Evolutionary conservation across 129 eudicot genomes (phyloP), one percentile per base, ranked within the genome.

Genomic region (Silybum marianum): DNA sequence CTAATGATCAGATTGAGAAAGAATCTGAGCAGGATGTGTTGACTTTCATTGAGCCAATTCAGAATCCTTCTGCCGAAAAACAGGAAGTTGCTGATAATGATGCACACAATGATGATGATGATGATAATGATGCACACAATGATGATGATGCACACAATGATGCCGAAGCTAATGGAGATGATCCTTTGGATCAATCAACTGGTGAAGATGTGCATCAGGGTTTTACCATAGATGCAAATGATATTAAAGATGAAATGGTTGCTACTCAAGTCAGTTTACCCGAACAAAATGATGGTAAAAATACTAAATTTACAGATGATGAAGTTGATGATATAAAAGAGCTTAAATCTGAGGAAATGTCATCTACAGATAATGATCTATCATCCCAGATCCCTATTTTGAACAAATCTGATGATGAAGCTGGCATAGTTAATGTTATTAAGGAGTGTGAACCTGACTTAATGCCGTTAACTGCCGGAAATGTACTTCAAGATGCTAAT

Each of bases 241-340:
- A 68, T 14, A 8, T 7, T 69, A 7, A 67, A 40, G 74, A 66
- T n/a, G 65, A 42, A 9, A 39, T 36, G 18, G 81, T 36, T 66
- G 22, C 25, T 77, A 71, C 58, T 77, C 60, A 38, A 14, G 80
- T 38, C 14, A 76, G 72, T 60, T 75, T 28, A 30, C 0, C 28
- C 3, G n/a, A 32, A 75, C 79, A 30, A 32, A 32, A 7, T 60
- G 80, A 28, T 5, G 51, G 66, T 10, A 58, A 58, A 18, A n/a
- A n/a, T 18, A 58, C 66, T 18, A n/a, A 76, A 38, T 11, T 34
- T 21, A 23, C 30, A 19, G 40, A 62, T 26, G 25, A 69, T 70
- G 32, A 5, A 28, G 76, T 46, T 34, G 83, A 79, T 69, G 5
- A 46, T 48, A 70, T 19, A 32, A 48, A 69, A 26, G 82, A 69